Base-by-base conservation (phyloP, 306 rosid species). In the Casuarina cunninghamiana region DNA sequence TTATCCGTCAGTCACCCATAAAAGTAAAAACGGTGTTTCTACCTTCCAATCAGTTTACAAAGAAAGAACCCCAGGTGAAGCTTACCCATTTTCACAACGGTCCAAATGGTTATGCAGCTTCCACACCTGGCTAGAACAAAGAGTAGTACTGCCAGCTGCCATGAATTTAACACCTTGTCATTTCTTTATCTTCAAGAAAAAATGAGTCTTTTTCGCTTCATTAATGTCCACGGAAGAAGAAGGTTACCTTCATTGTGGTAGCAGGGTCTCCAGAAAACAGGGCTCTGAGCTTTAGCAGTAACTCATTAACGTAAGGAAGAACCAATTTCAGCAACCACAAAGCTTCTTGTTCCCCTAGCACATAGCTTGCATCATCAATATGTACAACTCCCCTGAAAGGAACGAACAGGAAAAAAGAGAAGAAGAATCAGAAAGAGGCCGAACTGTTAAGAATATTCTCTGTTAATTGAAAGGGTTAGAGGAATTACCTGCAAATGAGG, bases 111-210 rank as follows among this genome's bases (percentile, higher is more conserved):
- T 72, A 94, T 83, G 86, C 82, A 89, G 83, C 85, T 91, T 71
- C 98, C 97, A 82, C 98, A 88, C 82, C 94, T 91, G 2, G 98
- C 98, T 74, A 94, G 83, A 78, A 92, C 91, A 80, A 94, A 92
- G 53, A 94, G 98, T 83, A 90, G 74, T 41, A 85, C 90, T 53
- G 97, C 96, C 87, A 94, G 71, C 98, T 94, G 96, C 90, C 74
- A 78, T 50, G 73, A 21, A 75, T 46, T 66, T 41, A 48, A 41
- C 35, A 1, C 39, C 7, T 66, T 41, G 50, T 66, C 71, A 41
- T 8, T 48, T 41, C 17, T 41, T 66, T 5, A 2, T 61, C 10
- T 61, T 61, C n/a, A 3, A 16, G 16, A 38, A 37, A 38, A 65
- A 2, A 38, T 1, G 0, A 16, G 19, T 9, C 46, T 35, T 39